Evolutionary conservation across 1,139 yeast species (phyloP).

Genomic region (Arxiozyma bovina): DNA sequence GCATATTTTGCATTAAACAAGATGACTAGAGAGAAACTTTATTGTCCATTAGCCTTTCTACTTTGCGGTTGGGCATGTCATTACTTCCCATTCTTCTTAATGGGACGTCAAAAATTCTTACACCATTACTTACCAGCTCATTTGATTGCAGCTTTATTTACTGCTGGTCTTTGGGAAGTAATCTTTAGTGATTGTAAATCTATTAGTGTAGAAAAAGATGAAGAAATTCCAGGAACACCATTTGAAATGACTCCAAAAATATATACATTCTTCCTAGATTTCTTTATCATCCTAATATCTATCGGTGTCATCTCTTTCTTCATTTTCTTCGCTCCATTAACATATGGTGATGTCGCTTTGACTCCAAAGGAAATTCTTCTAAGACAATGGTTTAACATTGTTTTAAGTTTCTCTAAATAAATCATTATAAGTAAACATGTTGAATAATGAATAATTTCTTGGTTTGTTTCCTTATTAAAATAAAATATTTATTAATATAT

Average conservation of each 20-base stretch:
- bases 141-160: constrained; percentile 71
- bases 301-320: constrained; percentile 54
- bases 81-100: constrained; percentile 81
- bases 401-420: constrained; percentile 42
- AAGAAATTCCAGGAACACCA: constrained; percentile 23
- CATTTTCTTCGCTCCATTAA: constrained; percentile 69
- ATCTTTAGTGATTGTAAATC: constrained; percentile 55
- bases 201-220: constrained; percentile 24
- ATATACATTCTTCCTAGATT: constrained; percentile 23
- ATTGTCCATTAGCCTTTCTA: constrained; percentile 76
- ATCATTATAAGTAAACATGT: too few species aligned
- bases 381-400: constrained; percentile 78
- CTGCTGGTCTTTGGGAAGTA: constrained; percentile 78
- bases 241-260: constrained; percentile 20
- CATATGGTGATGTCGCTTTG: constrained; percentile 70
- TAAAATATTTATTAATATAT: not conserved
- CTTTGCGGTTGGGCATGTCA: constrained; percentile 83
- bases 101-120: constrained; percentile 87
- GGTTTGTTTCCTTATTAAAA: not conserved
- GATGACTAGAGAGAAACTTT: constrained; percentile 63
- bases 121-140: constrained; percentile 98
- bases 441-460: too few species aligned
- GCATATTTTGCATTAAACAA: constrained; percentile 48
- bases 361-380: constrained; percentile 53
- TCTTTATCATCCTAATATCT: constrained; percentile 38